Evolutionary conservation across 306 rosid genomes (phyloP), one percentile per base, ranked within the genome.

Genomic region (Parietaria judaica): DNA sequence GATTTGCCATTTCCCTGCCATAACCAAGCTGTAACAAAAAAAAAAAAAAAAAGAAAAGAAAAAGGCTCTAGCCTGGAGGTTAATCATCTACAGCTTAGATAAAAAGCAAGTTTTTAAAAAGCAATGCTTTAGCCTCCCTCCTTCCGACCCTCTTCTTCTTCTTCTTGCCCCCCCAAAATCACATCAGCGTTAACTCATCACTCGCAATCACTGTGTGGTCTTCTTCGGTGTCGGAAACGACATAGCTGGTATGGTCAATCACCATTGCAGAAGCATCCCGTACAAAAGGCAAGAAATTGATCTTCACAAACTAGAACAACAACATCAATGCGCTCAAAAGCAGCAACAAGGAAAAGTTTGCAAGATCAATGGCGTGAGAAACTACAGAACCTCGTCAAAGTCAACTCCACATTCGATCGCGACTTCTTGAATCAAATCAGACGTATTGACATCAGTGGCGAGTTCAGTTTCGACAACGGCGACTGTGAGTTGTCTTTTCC

Each of bases 191-290:
- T 74, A 84, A 88, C 66, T 84, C 75, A 31, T 88, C 90, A 53
- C 90, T 80, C 60, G 99, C 99, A 78, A 92, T 92, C 73, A 92
- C 63, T 0, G 96, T 86, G 63, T 84, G 99, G 72, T 86, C 95
- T 54, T 96, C 99, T 72, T 92, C 99, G 11, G 70, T 72, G 15
- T 81, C 70, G 43, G 96, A 80, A 15, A 86, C 79, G 3, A 96
- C 90, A 66, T 92, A 84, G 74, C 95, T 84, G 36, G 85, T 64
- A 73, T 92, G 99, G 72, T 92, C 99, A 31, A 84, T 79, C 71
- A 86, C 99, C 78, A 84, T 1, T 14, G 99, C 86, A 41, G 82
- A 61, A 62, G 80, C 41, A 62, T 88, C 96, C 95, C 88, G 74
- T 23, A 70, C 41, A 13, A 61, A n/a, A 39, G 15, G 15, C 31